Evolutionary conservation across 768 basidiomycete species (phyloP), one percentile per base, ranked within the genome.

Genomic region (Roridomyces roridus): DNA sequence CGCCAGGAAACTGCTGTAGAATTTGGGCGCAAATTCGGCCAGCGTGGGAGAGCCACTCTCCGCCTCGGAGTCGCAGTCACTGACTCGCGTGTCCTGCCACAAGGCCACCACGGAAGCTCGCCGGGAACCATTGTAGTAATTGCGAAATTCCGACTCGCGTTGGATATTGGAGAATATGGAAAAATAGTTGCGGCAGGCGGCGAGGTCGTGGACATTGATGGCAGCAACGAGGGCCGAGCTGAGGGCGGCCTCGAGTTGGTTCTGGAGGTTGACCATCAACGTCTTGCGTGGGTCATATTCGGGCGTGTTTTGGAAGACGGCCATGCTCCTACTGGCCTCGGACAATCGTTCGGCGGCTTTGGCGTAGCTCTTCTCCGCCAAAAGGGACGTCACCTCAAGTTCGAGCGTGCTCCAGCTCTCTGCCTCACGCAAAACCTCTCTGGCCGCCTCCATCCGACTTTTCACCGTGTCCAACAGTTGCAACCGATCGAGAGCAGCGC

Each of bases 321-420:
- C 83, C 87, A 99, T 91, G 65, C 88, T 89, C 68, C 86, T 87
- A 65, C 80, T 88, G 3, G 97, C 96, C 64, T 98, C 96, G 0
- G 88, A 89, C 11, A 99, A 76, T 57, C 96, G 80, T 60, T 91
- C 89, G n/a, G 96, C 96, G 0, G 96, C 96, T 68, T 95, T 94
- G 46, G 84, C 84, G 68, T 92, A 96, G 61, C 80, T 86, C 65
- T 84, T 82, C 63, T 94, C 91, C 14, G 81, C 74, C 37, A 98
- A 80, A n/a, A 96, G 81, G 3, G 89, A 80, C 0, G 91, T 92
- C 43, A 97, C 90, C 74, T 99, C 97, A 31, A 90, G 82, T 70
- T 98, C 97, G 42, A 99, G 81, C 2, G 93, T 92, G 54, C 89
- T 92, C 97, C 97, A 99, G 62, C 89, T 92, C 77, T 98, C 96